phyloP scores from a whole-genome alignment of 164 flowering plant genomes.

The Tinospora cordifolia region DNA sequence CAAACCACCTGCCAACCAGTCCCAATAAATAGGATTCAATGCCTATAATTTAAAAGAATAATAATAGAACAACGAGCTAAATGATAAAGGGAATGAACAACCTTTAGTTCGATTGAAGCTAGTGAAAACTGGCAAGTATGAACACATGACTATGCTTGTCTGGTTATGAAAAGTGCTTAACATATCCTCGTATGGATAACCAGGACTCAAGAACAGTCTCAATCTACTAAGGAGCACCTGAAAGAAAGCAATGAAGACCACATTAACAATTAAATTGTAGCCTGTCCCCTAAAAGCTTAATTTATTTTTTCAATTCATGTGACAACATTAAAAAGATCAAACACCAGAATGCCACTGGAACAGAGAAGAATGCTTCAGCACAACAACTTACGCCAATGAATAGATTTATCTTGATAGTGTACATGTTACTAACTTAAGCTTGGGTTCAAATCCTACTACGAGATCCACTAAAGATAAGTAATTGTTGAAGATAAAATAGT shows the following conservation, averaged over 20 bases:
- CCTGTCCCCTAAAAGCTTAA: not conserved
- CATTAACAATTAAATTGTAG: not conserved
- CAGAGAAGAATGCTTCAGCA: not conserved
- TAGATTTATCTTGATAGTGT: not conserved
- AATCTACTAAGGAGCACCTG: conserved; percentile 87
- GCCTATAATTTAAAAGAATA: not conserved
- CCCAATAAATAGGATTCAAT: not conserved
- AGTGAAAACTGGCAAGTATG: conserved; percentile 67
- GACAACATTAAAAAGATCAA: not conserved
- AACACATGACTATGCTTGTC: conserved; percentile 87
- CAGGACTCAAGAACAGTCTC: conserved; percentile 91
- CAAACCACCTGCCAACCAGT: conserved; percentile 64
- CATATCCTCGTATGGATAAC: conserved; percentile 94
- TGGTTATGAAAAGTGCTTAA: conserved; percentile 83
- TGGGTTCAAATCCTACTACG: no score
- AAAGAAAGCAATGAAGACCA: not conserved
- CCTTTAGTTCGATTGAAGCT: conserved; percentile 89
- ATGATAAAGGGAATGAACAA: conserved; percentile 13
- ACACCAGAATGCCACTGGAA: not conserved
- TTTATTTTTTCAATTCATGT: no score
- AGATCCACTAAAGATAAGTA: no score
- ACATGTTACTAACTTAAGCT: not conserved
- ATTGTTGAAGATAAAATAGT: no score
- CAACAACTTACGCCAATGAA: not conserved
- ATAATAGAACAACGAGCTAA: not conserved